A percentile compares a stretch with the other conserved stretches of the same genome.
Conservation (phyloP, 768 basidiomycete species). For the Phlebiopsis gigantea region DNA sequence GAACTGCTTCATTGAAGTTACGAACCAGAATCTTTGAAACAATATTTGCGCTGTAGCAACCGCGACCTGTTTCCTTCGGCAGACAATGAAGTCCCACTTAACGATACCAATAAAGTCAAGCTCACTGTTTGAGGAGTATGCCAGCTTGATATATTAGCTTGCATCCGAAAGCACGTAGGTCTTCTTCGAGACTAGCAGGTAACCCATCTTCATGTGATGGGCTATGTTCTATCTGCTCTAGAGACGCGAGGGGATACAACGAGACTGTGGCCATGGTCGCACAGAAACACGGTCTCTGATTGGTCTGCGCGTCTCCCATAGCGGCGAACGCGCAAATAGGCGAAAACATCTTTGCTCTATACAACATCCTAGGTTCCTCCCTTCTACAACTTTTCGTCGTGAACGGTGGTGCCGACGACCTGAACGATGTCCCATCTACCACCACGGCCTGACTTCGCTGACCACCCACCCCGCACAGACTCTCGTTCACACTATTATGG, state of each 20-base stretch:
- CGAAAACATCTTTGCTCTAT: not conserved
- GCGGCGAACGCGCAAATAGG: not conserved
- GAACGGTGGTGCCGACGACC: not conserved
- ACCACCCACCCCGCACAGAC: conserved; percentile 18
- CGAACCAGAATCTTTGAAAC: conserved; percentile 96
- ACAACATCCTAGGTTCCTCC: not conserved
- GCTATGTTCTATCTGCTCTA: conserved; percentile 69
- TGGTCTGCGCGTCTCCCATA: not conserved
- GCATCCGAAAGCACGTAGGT: conserved; percentile 86
- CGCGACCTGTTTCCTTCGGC: conserved; percentile 94
- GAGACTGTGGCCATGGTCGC: conserved; percentile 17
- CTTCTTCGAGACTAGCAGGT: conserved; percentile 76
- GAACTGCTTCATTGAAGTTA: conserved; percentile 92
- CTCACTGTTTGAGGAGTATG: conserved; percentile 83
- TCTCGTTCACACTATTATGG: conserved; percentile 18
- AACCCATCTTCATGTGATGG: conserved; percentile 84
- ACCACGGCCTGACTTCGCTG: conserved; percentile 28
- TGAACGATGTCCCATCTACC: conserved; percentile 25
- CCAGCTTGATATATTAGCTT: conserved; percentile 96
- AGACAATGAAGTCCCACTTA: too few species aligned
- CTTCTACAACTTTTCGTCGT: not conserved
- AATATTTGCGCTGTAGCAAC: conserved; percentile 95
- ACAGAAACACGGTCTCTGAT: not conserved
- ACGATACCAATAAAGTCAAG: not conserved
- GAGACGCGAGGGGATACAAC: conserved; percentile 79